Percentiles rank a stretch among this genome's conserved stretches.
phyloP scores from a whole-genome alignment of 441 rosid genomes.

The Erysimum pusillum region DNA sequence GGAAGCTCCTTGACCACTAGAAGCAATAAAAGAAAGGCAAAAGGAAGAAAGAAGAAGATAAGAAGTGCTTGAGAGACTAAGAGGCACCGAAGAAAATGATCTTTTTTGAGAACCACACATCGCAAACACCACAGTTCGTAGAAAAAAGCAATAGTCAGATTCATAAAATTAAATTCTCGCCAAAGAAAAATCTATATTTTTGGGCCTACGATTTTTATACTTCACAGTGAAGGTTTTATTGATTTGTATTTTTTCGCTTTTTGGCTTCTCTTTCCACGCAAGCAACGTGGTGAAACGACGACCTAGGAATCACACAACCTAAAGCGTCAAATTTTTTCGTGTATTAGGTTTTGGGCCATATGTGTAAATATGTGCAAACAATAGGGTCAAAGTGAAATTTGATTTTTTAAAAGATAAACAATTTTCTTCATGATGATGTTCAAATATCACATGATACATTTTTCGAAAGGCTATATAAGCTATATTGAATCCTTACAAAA shows the following conservation, averaged over 20 bases:
- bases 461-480: not conserved
- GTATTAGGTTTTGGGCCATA: conserved; percentile 70
- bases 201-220: conserved; percentile 37
- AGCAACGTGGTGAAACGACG: conserved; percentile 49
- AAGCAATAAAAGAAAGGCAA: conserved; percentile 21
- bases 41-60: conserved; percentile 33
- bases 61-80: conserved; percentile 39
- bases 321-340: conserved; percentile 1
- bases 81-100: conserved; percentile 37
- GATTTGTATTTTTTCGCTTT: conserved; percentile 7
- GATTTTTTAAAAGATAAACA: not conserved
- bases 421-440: not conserved
- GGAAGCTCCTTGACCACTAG: conserved; percentile 41
- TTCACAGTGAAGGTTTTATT: conserved; percentile 23
- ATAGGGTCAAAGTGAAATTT: not conserved
- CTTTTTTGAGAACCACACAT: conserved; percentile 38
- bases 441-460: not conserved
- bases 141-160: conserved; percentile 28
- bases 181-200: not conserved
- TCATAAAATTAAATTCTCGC: conserved; percentile 25
- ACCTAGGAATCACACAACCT: conserved; percentile 38
- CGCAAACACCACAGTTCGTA: conserved; percentile 5
- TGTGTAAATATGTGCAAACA: conserved; percentile 51
- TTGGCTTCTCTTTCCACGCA: conserved; percentile 46
- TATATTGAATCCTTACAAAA: conserved; percentile 3